Base-by-base conservation (phyloP, 2,329 filamentous ascomycete species). In the Pseudogymnoascus sp. region DNA sequence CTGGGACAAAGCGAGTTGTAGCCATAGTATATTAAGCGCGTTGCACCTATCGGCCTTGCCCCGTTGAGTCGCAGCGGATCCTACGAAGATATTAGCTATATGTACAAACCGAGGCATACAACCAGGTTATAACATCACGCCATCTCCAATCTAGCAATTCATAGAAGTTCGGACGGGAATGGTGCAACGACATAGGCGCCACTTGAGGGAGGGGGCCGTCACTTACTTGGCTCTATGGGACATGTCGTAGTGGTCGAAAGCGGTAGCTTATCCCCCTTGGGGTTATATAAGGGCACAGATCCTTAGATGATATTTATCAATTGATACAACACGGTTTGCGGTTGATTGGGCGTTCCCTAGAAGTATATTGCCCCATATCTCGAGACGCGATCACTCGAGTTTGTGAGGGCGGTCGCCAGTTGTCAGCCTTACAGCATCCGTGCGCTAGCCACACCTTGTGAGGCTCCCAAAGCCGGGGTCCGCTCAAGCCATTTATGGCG, bases 41-140 rank as follows among this genome's bases (percentile, higher is more conserved):
- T 65, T 49, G 55, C 66, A 67, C 61, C 69, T 74, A 73, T 73
- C 69, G 68, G 63, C 70, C 68, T 63, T 67, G 65, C 68, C 68
- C 70, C 69, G 65, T 67, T 66, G 65, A 69, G 66, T 63, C 69
- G 65, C 65, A 67, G 67, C 68, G 68, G 66, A 70, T 65, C 66
- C 71, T 73, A 61, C 5, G 9, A 7, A 12, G 21, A 25, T 38
- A 62, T 69, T 63, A 70, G 69, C 25, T 31, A 55, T 37, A 23
- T 43, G 41, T 58, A 35, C 14, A 55, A 14, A 37, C 37, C 21
- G 28, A 58, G n/a, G n/a, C 12, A 33, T 55, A 55, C 28, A 33
- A 21, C 49, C 5, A 55, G n/a, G 18, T 16, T 14, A 18, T 9
- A 11, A 33, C 45, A 55, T 8, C 28, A 18, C 49, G 18, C 14